Evolutionary conservation across 805 yeast species (phyloP), one percentile per base, ranked within the genome.

Genomic region (Spathaspora gorwiae): DNA sequence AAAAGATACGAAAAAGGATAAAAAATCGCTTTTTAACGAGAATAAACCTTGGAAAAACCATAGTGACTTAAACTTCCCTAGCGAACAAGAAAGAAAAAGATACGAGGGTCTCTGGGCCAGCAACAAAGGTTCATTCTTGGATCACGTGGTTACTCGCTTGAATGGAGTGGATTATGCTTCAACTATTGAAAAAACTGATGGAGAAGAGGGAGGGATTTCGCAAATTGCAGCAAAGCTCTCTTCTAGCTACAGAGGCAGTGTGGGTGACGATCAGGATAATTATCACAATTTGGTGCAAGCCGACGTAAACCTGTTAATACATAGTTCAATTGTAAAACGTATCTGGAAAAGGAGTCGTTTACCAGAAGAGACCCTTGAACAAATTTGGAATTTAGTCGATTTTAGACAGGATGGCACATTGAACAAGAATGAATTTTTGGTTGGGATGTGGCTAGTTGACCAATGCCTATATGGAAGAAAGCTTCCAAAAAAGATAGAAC

Each of bases 401-500:
- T 74, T 66, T 45, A 62, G 81, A 52, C 63, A 70, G 39, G 94
- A 86, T 60, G 95, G 96, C 0, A 79, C 87, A 1, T 68, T 94
- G 44, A 84, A 83, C 53, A 79, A 87, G 49, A 83, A 81, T 33
- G 92, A 90, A 51, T 94, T 94, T 56, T 68, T 92, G 30, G 92
- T 90, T n/a, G 99, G 99, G 0, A 90, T 87, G 86, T 94, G 99
- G 99, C 65, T 90, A 5, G 90, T 94, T 2, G 99, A 94, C 62
- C 99, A 94, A 65, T 87, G 97, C 59, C 71, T 94, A 11, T 94
- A 92, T 60, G 99, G 99, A 0, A 73, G 95, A 35, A 94, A 94
- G 61, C 67, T 94, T 40, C 98, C 99, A 0, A 75, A 78, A 47
- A 65, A 65, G 34, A 78, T 94, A 6, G 81, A 78, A 35, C 79